Conservation (phyloP, 495 filamentous ascomycete species). For the Hyaloscypha variabilis region DNA sequence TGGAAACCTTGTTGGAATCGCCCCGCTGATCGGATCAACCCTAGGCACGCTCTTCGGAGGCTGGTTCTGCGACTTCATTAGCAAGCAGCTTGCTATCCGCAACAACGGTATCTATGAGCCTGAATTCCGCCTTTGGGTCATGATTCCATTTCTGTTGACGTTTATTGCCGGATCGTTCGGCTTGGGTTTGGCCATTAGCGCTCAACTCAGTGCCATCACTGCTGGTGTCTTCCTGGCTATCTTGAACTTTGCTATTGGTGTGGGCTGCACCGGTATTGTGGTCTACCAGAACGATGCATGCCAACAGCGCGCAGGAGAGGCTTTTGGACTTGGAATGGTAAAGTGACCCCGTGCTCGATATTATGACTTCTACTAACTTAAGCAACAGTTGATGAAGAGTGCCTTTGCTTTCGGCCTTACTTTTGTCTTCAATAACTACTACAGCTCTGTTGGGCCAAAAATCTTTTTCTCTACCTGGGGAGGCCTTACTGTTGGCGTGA, state of each 20-base stretch:
- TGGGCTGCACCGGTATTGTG: constrained; percentile 8
- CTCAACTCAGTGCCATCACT: neutral
- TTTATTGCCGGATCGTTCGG: neutral
- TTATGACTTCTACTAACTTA: neutral
- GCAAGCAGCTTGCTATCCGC: neutral
- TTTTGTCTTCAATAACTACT: constrained; percentile 1
- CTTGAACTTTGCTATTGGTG: neutral
- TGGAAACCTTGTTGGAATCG: neutral
- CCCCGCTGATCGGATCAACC: neutral
- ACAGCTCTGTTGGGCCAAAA: neutral
- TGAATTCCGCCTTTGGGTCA: no score
- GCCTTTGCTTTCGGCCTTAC: constrained; percentile 3
- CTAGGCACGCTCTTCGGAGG: neutral
- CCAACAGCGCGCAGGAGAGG: neutral
- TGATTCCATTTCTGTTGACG: neutral
- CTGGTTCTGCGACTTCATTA: neutral
- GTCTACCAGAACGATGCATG: neutral
- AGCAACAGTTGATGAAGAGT: neutral
- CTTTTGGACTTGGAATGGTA: constrained; percentile 1
- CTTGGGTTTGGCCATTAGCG: neutral
- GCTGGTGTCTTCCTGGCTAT: constrained; percentile 5
- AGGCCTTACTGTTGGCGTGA: neutral
- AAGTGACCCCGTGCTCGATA: neutral
- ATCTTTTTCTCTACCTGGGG: neutral
- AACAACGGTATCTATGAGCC: constrained; percentile 3